These are phyloP conservation scores for Aquanectria penicillioides DNA, from an alignment of 2,329 filamentous ascomycete genomes.

Conservation along the genomic window DNA sequence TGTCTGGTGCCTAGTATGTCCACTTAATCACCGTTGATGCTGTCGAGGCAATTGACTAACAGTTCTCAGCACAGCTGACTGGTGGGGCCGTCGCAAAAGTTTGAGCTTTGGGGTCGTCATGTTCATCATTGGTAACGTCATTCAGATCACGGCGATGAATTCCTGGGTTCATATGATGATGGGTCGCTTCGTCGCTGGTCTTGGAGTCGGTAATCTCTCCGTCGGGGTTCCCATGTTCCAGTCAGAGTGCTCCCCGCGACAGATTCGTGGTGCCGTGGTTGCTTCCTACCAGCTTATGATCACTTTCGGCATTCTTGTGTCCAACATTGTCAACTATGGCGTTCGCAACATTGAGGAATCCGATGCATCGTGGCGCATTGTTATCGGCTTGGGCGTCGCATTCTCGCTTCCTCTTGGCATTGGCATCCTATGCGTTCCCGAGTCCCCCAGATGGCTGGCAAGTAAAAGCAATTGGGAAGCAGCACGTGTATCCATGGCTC, in stretches of 20 bases:
- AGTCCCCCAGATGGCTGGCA: conserved; percentile 67
- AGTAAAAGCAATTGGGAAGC: conserved; percentile 57
- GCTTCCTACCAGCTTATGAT: conserved; percentile 79
- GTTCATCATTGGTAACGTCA: conserved; percentile 71
- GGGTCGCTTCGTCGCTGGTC: conserved; percentile 72
- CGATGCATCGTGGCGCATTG: conserved; percentile 68
- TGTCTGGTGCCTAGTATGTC: conserved; percentile 59
- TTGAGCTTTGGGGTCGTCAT: conserved; percentile 63
- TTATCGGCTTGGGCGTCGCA: conserved; percentile 65
- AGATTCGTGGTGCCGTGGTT: conserved; percentile 73
- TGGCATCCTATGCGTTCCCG: conserved; percentile 64
- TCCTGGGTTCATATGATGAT: conserved; percentile 74
- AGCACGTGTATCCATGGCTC: conserved; percentile 60
- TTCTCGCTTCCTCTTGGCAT: conserved; percentile 63
- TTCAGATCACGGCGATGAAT: conserved; percentile 69
- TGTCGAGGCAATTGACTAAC: conserved; percentile 11
- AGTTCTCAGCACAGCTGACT: conserved; percentile 60
- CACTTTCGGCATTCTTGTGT: conserved; percentile 72
- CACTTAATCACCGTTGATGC: background rate
- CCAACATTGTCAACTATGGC: conserved; percentile 65
- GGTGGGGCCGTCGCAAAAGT: conserved; percentile 66
- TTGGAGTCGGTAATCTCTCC: conserved; percentile 74
- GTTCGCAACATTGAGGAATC: conserved; percentile 54
- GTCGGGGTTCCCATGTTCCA: conserved; percentile 75
- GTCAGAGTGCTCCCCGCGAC: conserved; percentile 69